Percentiles rank a stretch among this genome's conserved stretches.
Conservation (phyloP, 164 flowering plant species). For the Kingdonia uniflora region DNA sequence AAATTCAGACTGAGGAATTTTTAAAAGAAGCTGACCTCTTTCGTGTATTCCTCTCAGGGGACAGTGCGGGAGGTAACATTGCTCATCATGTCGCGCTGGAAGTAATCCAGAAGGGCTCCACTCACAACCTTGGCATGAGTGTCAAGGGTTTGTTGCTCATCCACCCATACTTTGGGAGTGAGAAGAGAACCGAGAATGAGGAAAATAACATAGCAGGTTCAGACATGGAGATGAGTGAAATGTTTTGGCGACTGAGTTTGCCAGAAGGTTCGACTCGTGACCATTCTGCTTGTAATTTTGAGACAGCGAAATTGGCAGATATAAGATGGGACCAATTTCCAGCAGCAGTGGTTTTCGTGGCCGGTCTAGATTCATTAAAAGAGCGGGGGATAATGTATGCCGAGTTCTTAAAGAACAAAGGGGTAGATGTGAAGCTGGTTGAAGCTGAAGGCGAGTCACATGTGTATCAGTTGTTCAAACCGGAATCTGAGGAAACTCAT, state of each 20-base stretch:
- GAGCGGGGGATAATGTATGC: slow-evolving; percentile 61
- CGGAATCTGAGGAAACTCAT: slow-evolving; percentile 44
- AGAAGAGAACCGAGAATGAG: slow-evolving; percentile 42
- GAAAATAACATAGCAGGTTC: slow-evolving; percentile 16
- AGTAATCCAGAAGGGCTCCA: slow-evolving; percentile 5
- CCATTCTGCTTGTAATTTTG: slow-evolving; percentile 51
- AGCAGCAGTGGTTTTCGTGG: slow-evolving; percentile 43
- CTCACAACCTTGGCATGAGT: slow-evolving; percentile 4
- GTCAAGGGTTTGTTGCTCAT: slow-evolving; percentile 37
- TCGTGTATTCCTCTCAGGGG: slow-evolving; percentile 68
- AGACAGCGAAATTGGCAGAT: slow-evolving; percentile 19
- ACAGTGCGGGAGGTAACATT: slow-evolving; percentile 73
- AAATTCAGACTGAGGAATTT: slow-evolving; percentile 33
- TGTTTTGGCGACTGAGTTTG: slow-evolving; percentile 67
- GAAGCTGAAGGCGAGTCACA: slow-evolving; percentile 47
- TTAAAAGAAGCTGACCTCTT: slow-evolving; percentile 45
- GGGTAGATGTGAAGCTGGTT: slow-evolving; percentile 38
- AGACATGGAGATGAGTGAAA: slow-evolving; percentile 39
- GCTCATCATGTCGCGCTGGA: slow-evolving; percentile 44
- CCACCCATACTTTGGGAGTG: slow-evolving; percentile 69
- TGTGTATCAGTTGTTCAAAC: slow-evolving; percentile 48
- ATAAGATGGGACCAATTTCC: slow-evolving; percentile 46
- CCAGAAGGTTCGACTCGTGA: slow-evolving; percentile 52
- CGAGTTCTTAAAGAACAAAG: slow-evolving; percentile 42
- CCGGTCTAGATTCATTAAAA: slow-evolving; percentile 61